phyloP scores from a whole-genome alignment of 345 rosid species.

The Clarkia xantiana region DNA sequence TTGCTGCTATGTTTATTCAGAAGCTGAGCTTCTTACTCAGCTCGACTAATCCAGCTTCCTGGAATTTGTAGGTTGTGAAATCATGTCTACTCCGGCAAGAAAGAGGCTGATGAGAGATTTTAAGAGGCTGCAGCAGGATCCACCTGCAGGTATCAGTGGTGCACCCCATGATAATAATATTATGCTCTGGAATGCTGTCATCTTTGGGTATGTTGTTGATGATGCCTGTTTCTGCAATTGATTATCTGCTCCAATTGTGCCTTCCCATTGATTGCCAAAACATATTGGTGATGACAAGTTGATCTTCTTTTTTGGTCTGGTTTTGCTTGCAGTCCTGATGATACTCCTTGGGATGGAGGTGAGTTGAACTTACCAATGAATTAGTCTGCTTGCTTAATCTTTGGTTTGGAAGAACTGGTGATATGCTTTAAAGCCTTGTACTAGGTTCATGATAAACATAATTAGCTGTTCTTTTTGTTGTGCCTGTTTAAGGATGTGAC shows the following conservation, averaged over 20 bases:
- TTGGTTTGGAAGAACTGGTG: neutral
- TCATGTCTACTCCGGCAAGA: conserved; percentile 40
- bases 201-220: conserved; percentile 24
- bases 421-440: neutral
- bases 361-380: conserved; percentile 4
- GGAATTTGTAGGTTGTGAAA: conserved; percentile 6
- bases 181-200: conserved; percentile 51
- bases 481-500: no score
- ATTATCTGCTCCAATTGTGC: neutral
- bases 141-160: conserved; percentile 43
- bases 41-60: neutral
- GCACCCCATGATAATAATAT: conserved; percentile 46
- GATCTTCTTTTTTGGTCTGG: conserved; percentile 14
- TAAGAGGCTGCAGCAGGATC: conserved; percentile 50
- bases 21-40: no score
- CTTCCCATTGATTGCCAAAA: neutral
- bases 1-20: no score
- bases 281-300: conserved; percentile 8
- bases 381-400: neutral
- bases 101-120: conserved; percentile 59
- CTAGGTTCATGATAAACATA: no score
- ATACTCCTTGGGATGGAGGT: conserved; percentile 89
- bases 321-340: conserved; percentile 52
- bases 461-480: no score
- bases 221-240: neutral